Evolutionary conservation across 805 yeast genomes (phyloP), one percentile per base, ranked within the genome.

Genomic region (Metschnikowia rubicola): DNA sequence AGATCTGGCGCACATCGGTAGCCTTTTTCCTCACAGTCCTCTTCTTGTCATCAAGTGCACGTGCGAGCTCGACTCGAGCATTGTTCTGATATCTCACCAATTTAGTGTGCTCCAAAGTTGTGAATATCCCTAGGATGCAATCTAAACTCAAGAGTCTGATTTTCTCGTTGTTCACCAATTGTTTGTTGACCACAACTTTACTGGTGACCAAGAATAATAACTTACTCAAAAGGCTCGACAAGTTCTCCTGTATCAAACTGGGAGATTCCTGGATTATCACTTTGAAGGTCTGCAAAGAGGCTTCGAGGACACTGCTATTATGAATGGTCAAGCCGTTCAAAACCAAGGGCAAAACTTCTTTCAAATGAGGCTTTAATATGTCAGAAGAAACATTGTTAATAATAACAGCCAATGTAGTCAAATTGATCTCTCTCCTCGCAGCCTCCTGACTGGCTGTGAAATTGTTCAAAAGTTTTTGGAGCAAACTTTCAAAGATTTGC

Each of bases 1-100:
- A 84, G 0, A 75, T 69, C 61, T 92, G 97, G 59, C 97, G 79
- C 45, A 92, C 80, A 55, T 86, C 89, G 44, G 86, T 83, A 7
- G 92, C 86, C 43, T 80, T 74, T 61, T 81, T 84, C 60, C 99
- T 78, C 1, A 92, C 88, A 2, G 65, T 68, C 63, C 99, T 78
- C 60, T 75, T 84, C 40, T 74, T 75, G 63, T 92, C 97, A 55
- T 86, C 94, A 52, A 94, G 68, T 0, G 78, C 82, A 1, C 59
- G 61, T 1, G 68, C 70, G 38, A 87, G 66, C 11, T 70, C 73
- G 15, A 57, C 63, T 33, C 87, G 69, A 10, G 88, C 69, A 10
- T 62, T 64, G 4, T 60, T 61, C 59, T 77, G 80, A 58, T 74
- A 84, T 5, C 84, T 82, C 19, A 78, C 67, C 44, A 85, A 57